Conservation (phyloP, 495 filamentous ascomycete genomes). For the Bombardia bombarda region DNA sequence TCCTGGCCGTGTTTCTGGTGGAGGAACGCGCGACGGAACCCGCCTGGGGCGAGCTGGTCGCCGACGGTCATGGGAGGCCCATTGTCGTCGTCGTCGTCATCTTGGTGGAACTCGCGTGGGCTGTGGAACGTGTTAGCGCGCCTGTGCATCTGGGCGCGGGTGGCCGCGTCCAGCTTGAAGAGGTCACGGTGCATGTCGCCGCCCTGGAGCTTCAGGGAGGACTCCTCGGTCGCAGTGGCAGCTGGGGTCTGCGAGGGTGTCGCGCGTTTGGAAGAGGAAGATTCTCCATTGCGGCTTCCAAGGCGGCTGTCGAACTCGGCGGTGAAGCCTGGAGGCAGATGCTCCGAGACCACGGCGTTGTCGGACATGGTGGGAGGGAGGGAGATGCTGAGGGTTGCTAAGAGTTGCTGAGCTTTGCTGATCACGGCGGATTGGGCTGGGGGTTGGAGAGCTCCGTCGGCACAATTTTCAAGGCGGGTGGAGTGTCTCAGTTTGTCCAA, state of each 20-base stretch:
- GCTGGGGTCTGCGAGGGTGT: constrained; percentile 1
- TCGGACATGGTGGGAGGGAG: no score
- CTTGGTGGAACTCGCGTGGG: constrained; percentile 22
- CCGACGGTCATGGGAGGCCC: constrained; percentile 28
- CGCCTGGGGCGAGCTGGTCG: constrained; percentile 50
- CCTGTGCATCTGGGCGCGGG: constrained; percentile 37
- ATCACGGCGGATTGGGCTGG: no score
- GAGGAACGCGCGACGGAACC: constrained; percentile 54
- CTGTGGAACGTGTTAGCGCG: constrained; percentile 53
- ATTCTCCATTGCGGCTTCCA: not conserved
- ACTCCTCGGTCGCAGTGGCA: constrained; percentile 37
- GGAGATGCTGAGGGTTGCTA: no score
- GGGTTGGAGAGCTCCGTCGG: no score
- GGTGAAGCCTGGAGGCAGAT: constrained; percentile 38
- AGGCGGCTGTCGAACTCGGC: constrained; percentile 26
- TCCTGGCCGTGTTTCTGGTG: constrained; percentile 37
- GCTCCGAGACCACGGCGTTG: constrained; percentile 35
- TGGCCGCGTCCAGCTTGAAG: constrained; percentile 53
- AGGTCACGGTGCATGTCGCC: constrained; percentile 63
- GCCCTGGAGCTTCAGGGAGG: constrained; percentile 55
- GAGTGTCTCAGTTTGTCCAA: no score
- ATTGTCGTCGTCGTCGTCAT: constrained; percentile 14
- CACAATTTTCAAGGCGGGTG: no score
- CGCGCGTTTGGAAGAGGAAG: constrained; percentile 6
- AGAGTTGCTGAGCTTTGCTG: no score